Percentiles rank a stretch among this genome's conserved stretches.
Evolutionary conservation across 306 rosid species (phyloP).

Genomic region (Rosa multiflora): DNA sequence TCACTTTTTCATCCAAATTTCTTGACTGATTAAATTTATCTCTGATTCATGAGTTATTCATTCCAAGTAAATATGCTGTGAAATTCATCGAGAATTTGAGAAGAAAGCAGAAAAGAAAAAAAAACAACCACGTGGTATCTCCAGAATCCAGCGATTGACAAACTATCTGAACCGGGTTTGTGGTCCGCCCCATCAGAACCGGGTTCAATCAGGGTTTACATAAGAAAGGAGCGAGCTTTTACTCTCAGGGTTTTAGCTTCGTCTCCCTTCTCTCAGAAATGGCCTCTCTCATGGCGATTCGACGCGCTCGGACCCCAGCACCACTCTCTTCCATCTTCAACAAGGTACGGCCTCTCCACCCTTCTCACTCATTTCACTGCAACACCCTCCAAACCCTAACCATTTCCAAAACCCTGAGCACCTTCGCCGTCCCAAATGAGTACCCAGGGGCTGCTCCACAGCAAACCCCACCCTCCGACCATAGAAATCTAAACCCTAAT

Average conservation of each 20-base stretch:
- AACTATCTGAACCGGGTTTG: background rate
- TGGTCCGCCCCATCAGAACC: background rate
- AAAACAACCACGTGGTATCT: no score
- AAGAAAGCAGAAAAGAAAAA: no score
- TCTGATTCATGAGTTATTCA: no score
- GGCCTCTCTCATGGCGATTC: slow-evolving; percentile 25
- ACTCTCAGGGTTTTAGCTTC: background rate
- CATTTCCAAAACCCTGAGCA: slow-evolving; percentile 42
- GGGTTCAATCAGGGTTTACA: background rate
- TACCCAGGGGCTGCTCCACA: slow-evolving; percentile 34
- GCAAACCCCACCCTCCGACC: slow-evolving; percentile 43
- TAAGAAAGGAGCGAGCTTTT: no score
- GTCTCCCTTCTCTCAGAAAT: background rate
- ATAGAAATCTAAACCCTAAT: slow-evolving; percentile 19
- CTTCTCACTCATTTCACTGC: slow-evolving; percentile 25
- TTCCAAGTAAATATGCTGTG: no score
- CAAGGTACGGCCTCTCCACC: slow-evolving; percentile 34
- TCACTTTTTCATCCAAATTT: no score
- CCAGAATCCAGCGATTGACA: no score
- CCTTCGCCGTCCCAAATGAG: slow-evolving; percentile 53
- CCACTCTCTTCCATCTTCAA: slow-evolving; percentile 35
- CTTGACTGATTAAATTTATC: no score
- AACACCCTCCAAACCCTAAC: background rate
- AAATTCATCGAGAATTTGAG: no score
- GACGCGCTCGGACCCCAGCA: slow-evolving; percentile 29